Conservation (phyloP, 1,139 yeast species). For the Hemisphaericaspora xylanilytica region DNA sequence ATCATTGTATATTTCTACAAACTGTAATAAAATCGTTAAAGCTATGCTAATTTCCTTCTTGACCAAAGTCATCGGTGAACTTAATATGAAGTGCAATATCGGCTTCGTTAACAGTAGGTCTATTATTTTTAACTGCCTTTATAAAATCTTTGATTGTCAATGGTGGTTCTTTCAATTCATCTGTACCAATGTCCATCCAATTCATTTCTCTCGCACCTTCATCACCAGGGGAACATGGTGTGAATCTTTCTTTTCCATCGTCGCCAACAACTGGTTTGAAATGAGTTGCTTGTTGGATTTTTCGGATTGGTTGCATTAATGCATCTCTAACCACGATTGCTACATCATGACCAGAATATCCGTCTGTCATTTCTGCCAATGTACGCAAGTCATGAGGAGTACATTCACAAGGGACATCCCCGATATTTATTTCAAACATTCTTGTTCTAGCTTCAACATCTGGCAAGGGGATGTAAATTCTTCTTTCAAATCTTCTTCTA, state of each 20-base stretch:
- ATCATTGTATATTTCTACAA: background rate
- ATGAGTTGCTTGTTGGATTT: conserved; percentile 95
- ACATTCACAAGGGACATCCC: conserved; percentile 81
- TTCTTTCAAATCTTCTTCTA: conserved; percentile 91
- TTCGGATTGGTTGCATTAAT: conserved; percentile 94
- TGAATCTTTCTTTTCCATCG: conserved; percentile 48
- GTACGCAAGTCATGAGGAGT: conserved; percentile 69
- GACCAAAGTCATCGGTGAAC: conserved; percentile 94
- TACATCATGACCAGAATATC: conserved; percentile 96
- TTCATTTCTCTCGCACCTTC: conserved; percentile 79
- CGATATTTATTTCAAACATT: conserved; percentile 94
- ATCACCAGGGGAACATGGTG: conserved; percentile 98
- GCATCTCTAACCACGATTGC: conserved; percentile 98
- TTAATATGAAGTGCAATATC: conserved; percentile 83
- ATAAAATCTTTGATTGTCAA: conserved; percentile 88
- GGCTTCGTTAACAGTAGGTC: conserved; percentile 89
- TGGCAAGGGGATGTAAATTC: conserved; percentile 94
- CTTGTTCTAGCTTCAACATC: conserved; percentile 85
- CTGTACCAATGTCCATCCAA: conserved; percentile 91
- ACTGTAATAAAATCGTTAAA: background rate
- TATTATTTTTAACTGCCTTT: conserved; percentile 84
- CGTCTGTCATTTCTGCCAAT: conserved; percentile 92
- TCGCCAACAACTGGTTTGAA: conserved; percentile 58
- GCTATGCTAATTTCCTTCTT: conserved; percentile 79
- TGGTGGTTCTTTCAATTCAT: conserved; percentile 86